A percentile compares a stretch with the other conserved stretches of the same genome.
Evolutionary conservation across 2,329 filamentous ascomycete species (phyloP).

Genomic region (Metarhizium rileyi): DNA sequence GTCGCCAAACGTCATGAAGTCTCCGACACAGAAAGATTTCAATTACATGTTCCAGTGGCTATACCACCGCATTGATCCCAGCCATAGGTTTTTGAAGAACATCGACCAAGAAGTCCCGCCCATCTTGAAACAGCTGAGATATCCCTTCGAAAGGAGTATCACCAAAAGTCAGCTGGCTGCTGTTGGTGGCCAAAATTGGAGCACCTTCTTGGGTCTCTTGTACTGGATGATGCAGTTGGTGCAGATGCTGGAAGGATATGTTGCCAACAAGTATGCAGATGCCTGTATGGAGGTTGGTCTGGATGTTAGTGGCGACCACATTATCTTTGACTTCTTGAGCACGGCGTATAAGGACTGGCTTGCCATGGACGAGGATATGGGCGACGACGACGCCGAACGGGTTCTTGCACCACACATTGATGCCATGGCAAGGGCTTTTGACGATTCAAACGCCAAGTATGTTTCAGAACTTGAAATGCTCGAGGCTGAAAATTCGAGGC

Average conservation of each 20-base stretch:
- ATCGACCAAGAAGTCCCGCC: conserved; percentile 93
- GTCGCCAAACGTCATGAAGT: conserved; percentile 84
- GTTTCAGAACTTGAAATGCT: conserved; percentile 73
- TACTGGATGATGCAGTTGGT: conserved; percentile 99
- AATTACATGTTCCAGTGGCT: conserved; percentile 97
- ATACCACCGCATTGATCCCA: conserved; percentile 90
- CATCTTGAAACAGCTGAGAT: conserved; percentile 84
- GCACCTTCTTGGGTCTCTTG: conserved; percentile 81
- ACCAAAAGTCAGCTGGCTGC: conserved; percentile 93
- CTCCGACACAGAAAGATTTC: conserved; percentile 96
- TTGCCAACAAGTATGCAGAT: conserved; percentile 71
- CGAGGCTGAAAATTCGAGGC: conserved; percentile 72
- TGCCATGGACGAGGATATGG: conserved; percentile 79
- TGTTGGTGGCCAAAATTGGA: conserved; percentile 95
- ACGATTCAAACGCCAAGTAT: conserved; percentile 75
- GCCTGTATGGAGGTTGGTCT: conserved; percentile 81
- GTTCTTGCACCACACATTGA: conserved; percentile 76
- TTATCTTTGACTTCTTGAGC: conserved; percentile 88
- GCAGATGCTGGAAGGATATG: conserved; percentile 83
- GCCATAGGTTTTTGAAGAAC: conserved; percentile 84
- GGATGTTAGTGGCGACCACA: conserved; percentile 80
- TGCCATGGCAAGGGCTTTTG: conserved; percentile 80
- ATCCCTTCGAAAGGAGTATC: conserved; percentile 91
- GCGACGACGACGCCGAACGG: conserved; percentile 71
- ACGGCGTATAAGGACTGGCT: conserved; percentile 91